Conservation (phyloP, 345 rosid species). For the Citrus hindsii region DNA sequence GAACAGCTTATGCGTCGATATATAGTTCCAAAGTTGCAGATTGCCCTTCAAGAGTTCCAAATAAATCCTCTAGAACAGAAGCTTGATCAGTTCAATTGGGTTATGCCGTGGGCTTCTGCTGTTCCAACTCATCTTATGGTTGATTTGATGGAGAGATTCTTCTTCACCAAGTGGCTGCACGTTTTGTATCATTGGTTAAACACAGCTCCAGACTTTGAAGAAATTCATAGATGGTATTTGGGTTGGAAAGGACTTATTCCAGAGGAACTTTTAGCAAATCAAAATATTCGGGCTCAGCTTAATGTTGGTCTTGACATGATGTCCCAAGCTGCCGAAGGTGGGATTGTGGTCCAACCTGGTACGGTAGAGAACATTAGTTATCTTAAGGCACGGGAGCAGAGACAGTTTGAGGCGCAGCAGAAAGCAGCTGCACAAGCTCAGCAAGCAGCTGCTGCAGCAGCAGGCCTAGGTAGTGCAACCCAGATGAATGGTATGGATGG, state of each 20-base stretch:
- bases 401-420: conserved; percentile 67
- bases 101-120: conserved; percentile 77
- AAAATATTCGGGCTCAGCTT: conserved; percentile 69
- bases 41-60: conserved; percentile 75
- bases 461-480: conserved; percentile 25
- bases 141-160: conserved; percentile 80
- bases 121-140: conserved; percentile 88
- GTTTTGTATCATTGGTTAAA: conserved; percentile 82
- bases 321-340: conserved; percentile 69
- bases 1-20: conserved; percentile 81
- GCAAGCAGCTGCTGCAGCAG: conserved; percentile 30
- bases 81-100: conserved; percentile 75
- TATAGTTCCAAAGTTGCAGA: conserved; percentile 91
- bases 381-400: conserved; percentile 58
- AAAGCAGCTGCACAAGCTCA: conserved; percentile 50
- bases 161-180: conserved; percentile 85
- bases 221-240: conserved; percentile 72
- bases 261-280: conserved; percentile 74
- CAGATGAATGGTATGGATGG: conserved; percentile 37
- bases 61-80: conserved; percentile 77
- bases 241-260: conserved; percentile 88
- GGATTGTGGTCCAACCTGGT: conserved; percentile 70
- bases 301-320: conserved; percentile 75
- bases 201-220: conserved; percentile 64
- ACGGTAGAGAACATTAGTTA: conserved; percentile 60